Percentiles rank a stretch among this genome's conserved stretches.
phyloP scores from a whole-genome alignment of 768 basidiomycete species.

The Suillus weaverae region DNA sequence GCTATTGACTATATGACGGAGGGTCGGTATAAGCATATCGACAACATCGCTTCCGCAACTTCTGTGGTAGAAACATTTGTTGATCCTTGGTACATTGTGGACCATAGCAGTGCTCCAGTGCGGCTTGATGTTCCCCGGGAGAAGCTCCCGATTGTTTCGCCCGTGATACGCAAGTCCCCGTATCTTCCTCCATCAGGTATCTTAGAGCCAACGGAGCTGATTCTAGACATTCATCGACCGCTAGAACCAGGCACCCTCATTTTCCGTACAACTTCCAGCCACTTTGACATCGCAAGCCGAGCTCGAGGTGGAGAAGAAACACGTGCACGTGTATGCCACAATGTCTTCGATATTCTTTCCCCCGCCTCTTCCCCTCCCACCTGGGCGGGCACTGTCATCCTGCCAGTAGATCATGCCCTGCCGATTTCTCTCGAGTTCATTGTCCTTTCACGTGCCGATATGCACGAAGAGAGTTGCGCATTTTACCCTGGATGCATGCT shows the following conservation, averaged over 20 bases:
- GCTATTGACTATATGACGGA: neutral
- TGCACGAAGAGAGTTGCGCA: conserved; percentile 12
- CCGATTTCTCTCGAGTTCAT: conserved; percentile 15
- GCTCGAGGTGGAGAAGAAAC: neutral
- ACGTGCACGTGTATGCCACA: neutral
- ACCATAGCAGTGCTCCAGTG: conserved; percentile 8
- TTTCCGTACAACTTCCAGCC: conserved; percentile 21
- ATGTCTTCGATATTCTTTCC: conserved; percentile 15
- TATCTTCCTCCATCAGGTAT: conserved; percentile 4
- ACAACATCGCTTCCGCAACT: neutral
- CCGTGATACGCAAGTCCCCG: neutral
- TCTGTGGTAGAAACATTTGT: conserved; percentile 17
- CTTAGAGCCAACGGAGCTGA: neutral
- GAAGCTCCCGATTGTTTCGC: neutral
- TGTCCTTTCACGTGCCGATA: conserved; percentile 16
- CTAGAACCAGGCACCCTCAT: conserved; percentile 19
- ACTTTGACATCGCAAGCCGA: conserved; percentile 1
- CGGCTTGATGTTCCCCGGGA: conserved; percentile 12
- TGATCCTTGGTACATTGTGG: conserved; percentile 17
- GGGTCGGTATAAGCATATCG: neutral
- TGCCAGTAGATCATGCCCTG: conserved; percentile 12
- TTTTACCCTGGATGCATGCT: conserved; percentile 17
- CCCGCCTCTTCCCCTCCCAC: neutral
- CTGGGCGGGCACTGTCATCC: conserved; percentile 15
- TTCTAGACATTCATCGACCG: neutral